Evolutionary conservation across 2,329 filamentous ascomycete genomes (phyloP).

Genomic region (Podosphaera xanthii): DNA sequence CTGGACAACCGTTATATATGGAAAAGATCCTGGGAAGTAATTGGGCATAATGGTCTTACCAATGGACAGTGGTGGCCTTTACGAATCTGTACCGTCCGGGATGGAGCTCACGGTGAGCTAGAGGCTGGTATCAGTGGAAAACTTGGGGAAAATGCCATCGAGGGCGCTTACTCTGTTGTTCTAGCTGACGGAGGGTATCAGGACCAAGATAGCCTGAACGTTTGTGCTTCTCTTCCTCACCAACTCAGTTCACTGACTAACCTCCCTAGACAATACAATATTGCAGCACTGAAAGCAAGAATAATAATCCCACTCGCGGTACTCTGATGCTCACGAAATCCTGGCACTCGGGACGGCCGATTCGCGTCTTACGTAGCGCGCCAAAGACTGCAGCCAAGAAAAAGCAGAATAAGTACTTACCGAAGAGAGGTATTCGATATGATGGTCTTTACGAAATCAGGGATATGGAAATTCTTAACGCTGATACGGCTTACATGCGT

Average conservation of each 20-base stretch:
- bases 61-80: constrained; percentile 28
- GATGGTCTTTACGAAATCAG: constrained; percentile 2
- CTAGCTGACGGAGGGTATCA: constrained; percentile 24
- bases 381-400: background rate
- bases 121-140: constrained; percentile 27
- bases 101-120: constrained; percentile 26
- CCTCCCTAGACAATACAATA: constrained; percentile 22
- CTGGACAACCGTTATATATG: constrained; percentile 3
- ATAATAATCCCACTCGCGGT: constrained; percentile 14
- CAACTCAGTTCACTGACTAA: background rate
- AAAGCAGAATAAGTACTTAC: background rate
- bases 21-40: constrained; percentile 6
- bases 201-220: constrained; percentile 24
- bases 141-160: constrained; percentile 6
- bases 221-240: constrained; percentile 3
- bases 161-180: constrained; percentile 28
- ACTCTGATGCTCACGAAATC: constrained; percentile 16
- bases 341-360: background rate
- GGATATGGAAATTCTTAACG: constrained; percentile 1
- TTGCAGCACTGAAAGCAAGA: constrained; percentile 22
- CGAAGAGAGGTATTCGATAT: constrained; percentile 1
- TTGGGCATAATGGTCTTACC: constrained; percentile 14
- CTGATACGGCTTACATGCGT: constrained; percentile 1
- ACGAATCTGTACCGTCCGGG: constrained; percentile 25
- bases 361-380: constrained; percentile 1